Evolutionary conservation across 1,139 yeast genomes (phyloP).

Genomic region (Taphrina wiesneri): DNA sequence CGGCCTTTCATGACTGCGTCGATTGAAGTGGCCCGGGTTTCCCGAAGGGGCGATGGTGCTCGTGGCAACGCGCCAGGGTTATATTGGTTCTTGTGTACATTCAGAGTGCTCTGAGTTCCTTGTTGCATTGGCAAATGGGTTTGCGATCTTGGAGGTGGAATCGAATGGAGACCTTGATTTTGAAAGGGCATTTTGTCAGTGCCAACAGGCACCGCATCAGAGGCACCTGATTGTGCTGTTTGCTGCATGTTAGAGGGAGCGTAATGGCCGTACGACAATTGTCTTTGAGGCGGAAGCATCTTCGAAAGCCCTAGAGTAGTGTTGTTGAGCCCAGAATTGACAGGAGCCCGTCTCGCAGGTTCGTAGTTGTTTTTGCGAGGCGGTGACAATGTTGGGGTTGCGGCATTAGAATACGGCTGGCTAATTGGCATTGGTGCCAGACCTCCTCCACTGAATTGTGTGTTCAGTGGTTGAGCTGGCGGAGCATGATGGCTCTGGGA

Average conservation of each 20-base stretch:
- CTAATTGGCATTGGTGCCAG: neutral
- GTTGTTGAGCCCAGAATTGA: neutral
- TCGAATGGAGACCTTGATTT: neutral
- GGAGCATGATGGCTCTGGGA: neutral
- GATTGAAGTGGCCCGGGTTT: conserved; percentile 2
- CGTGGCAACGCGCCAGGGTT: neutral
- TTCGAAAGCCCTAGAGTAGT: neutral
- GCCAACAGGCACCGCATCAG: neutral
- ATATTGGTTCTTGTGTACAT: neutral
- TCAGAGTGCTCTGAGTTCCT: neutral
- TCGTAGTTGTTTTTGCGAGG: neutral
- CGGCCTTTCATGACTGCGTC: conserved; percentile 7
- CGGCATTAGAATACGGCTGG: neutral
- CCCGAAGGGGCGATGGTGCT: conserved; percentile 2
- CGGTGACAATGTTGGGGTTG: neutral
- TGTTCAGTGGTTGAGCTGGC: neutral
- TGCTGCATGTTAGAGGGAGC: neutral
- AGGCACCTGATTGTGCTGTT: neutral
- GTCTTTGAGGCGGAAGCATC: neutral
- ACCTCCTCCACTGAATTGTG: too few relatives aligned
- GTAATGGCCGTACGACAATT: neutral
- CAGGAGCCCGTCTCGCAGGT: neutral
- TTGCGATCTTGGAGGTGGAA: neutral
- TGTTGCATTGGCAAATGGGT: neutral
- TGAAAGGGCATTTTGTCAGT: neutral